Evolutionary conservation across 176 grass and related monocot species (phyloP), one percentile per base, ranked within the genome.

Genomic region (Avena sativa): DNA sequence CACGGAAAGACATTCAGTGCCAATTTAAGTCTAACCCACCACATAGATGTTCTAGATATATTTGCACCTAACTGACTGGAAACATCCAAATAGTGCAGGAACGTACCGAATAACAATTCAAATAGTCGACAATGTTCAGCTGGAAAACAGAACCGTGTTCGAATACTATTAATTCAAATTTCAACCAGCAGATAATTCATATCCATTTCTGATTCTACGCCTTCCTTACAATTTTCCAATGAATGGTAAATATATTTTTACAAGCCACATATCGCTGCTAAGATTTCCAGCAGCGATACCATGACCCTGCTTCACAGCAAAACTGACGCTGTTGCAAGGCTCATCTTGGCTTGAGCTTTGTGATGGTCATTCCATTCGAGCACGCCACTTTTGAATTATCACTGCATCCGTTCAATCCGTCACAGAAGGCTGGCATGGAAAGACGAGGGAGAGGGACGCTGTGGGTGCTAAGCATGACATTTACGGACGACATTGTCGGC

Each of bases 381-480:
- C 43, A 74, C 19, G 6, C 44, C 44, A 14, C 2, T 74, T 74
- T 1, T 14, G 43, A 74, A 23, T 26, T 74, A 50, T 26, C 71
- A 74, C 44, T 74, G 44, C 71, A 74, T 50, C 3, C 71, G 25
- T 48, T 50, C 46, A 4, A 74, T 15, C 44, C 0, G 6, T 74
- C 71, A 74, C 2, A 74, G 71, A 74, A 50, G 46, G 71, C 46
- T 74, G 44, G 71, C 71, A 26, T 50, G 71, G n/a, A 74, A 74
- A 74, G n/a, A 74, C 17, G 26, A 74, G 71, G 71, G 71, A 26
- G 71, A 50, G 12, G n/a, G 15, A 4, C 12, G 26, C 12, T 74
- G 9, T 74, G 71, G 71, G 2, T 74, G 46, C 2, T 50, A 26
- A 74, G 71, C 71, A 74, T 74, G 38, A 8, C 46, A 74, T 74